Evolutionary conservation across 164 flowering plant genomes (phyloP).

Genomic region (Sextonia rubra): DNA sequence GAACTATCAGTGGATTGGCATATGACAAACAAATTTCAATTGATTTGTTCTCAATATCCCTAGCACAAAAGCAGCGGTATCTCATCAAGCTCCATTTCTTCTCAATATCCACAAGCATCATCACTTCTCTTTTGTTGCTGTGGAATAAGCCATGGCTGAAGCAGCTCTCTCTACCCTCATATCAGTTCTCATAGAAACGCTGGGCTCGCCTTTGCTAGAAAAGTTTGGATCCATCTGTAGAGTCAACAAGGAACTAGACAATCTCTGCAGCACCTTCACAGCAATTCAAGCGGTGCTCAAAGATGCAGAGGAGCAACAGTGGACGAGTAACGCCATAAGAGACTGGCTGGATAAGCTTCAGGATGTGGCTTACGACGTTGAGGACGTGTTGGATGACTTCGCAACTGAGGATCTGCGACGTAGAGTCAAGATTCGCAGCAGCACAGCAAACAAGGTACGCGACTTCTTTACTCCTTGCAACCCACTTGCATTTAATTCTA

Average conservation of each 20-base stretch:
- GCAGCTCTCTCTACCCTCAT: not conserved
- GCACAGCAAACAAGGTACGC: not conserved
- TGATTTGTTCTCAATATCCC: too few relatives aligned
- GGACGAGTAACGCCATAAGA: constrained; percentile 11
- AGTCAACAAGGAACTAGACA: not conserved
- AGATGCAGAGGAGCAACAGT: constrained; percentile 27
- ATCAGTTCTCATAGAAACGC: not conserved
- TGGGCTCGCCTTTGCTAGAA: not conserved
- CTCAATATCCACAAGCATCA: too few relatives aligned
- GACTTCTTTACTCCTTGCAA: not conserved
- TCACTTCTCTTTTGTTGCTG: too few relatives aligned
- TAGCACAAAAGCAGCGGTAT: too few relatives aligned
- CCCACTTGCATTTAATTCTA: not conserved
- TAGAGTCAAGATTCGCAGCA: not conserved
- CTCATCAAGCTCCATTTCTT: too few relatives aligned
- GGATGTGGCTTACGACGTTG: constrained; percentile 7
- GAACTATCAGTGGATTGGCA: too few relatives aligned
- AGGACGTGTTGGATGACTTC: constrained; percentile 6
- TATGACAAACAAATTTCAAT: too few relatives aligned
- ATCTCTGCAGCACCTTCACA: not conserved
- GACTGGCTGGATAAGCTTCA: constrained; percentile 8
- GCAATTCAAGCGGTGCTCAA: constrained; percentile 5
- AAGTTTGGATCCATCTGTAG: too few relatives aligned
- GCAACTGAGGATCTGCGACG: not conserved
- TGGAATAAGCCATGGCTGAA: not conserved